Conservation (phyloP, 2,329 filamentous ascomycete species). For the Aureobasidium vineae region DNA sequence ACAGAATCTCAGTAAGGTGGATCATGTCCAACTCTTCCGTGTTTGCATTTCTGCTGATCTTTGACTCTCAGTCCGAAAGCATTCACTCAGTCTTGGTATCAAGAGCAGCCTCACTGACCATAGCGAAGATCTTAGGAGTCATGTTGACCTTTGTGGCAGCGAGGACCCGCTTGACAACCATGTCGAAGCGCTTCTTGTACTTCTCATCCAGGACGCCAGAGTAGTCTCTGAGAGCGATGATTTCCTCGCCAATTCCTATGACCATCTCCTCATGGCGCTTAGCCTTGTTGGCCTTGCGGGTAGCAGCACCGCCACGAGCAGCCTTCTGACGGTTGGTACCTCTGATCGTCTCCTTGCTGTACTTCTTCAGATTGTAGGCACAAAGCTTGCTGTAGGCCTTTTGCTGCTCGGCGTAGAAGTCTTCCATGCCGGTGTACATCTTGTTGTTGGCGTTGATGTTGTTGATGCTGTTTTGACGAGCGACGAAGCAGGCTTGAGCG, state of each 20-base stretch:
- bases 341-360: background rate
- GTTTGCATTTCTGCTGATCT: background rate
- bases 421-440: background rate
- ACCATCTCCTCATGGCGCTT: slow-evolving; percentile 5
- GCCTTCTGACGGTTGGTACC: slow-evolving; percentile 1
- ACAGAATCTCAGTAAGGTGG: background rate
- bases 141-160: background rate
- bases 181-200: background rate
- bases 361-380: slow-evolving; percentile 4
- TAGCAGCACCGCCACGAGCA: background rate
- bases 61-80: background rate
- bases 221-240: background rate
- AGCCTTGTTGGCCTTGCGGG: slow-evolving; percentile 1
- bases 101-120: background rate
- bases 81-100: background rate
- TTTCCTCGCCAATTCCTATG: background rate
- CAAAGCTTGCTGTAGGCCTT: background rate
- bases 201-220: background rate
- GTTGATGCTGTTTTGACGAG: background rate
- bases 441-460: background rate
- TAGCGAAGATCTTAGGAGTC: background rate
- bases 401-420: background rate
- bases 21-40: too few species aligned
- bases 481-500: background rate
- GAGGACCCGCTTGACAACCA: background rate